These are phyloP conservation scores for Mucuna pruriens DNA, from an alignment of 306 rosid genomes.

Conservation along the genomic window DNA sequence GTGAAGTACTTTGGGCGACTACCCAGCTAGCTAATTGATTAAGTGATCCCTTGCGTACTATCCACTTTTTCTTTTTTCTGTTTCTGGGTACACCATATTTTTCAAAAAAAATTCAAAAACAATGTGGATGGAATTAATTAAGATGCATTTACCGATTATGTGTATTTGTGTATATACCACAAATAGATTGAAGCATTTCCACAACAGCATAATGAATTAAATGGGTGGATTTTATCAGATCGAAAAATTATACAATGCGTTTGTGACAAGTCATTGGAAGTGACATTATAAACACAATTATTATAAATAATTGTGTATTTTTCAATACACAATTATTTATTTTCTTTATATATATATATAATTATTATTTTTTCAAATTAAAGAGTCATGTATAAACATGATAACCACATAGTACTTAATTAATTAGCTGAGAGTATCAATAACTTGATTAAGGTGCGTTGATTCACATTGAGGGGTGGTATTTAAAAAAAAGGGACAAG, in stretches of 20 bases:
- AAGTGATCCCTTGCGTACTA: conserved; percentile 22
- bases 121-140: background rate
- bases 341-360: background rate
- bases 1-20: background rate
- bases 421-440: too few species aligned
- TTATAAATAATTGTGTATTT: too few species aligned
- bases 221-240: background rate
- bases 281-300: background rate
- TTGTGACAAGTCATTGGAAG: background rate
- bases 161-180: background rate
- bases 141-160: background rate
- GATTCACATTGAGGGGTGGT: too few species aligned
- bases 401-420: too few species aligned
- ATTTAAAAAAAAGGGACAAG: too few species aligned
- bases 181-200: background rate
- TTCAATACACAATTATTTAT: too few species aligned
- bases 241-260: background rate
- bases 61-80: background rate
- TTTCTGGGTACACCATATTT: background rate
- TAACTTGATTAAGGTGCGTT: too few species aligned
- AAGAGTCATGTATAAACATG: background rate
- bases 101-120: too few species aligned
- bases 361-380: background rate
- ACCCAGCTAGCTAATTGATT: background rate
- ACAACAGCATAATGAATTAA: background rate